Percentiles rank a stretch among this genome's conserved stretches.
Conservation (phyloP, 768 basidiomycete genomes). For the Coprinopsis marcescibilis region DNA sequence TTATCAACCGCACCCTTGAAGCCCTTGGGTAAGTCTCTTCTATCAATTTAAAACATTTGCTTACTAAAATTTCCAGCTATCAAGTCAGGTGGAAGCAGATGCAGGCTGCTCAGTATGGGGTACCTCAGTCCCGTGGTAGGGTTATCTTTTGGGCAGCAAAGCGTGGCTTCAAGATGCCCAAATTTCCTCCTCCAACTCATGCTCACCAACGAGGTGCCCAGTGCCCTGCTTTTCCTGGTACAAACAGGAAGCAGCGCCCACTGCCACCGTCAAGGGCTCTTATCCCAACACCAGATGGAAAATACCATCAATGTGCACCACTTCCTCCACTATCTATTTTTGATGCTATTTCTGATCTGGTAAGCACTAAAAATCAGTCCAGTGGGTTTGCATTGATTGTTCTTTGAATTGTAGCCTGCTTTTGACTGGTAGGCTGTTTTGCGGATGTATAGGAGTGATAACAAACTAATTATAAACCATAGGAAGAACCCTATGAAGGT, state of each 20-base stretch:
- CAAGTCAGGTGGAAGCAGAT: slow-evolving; percentile 62
- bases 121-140: slow-evolving; percentile 60
- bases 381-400: slow-evolving; percentile 7
- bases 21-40: slow-evolving; percentile 46
- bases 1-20: slow-evolving; percentile 52
- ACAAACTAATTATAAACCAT: too few species aligned
- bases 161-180: slow-evolving; percentile 49
- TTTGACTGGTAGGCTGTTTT: slow-evolving; percentile 58
- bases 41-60: neutral
- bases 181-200: slow-evolving; percentile 62
- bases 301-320: slow-evolving; percentile 53
- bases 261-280: slow-evolving; percentile 33
- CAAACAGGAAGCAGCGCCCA: slow-evolving; percentile 21
- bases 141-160: slow-evolving; percentile 67
- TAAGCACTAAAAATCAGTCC: slow-evolving; percentile 26
- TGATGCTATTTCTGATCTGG: slow-evolving; percentile 67
- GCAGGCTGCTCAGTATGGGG: slow-evolving; percentile 68
- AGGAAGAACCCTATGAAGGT: too few species aligned
- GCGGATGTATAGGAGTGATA: neutral
- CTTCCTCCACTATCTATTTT: slow-evolving; percentile 50
- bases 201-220: slow-evolving; percentile 31
- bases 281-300: slow-evolving; percentile 28
- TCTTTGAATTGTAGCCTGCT: slow-evolving; percentile 47
- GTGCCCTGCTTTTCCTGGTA: slow-evolving; percentile 31
- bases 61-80: slow-evolving; percentile 19